Percentiles rank a stretch among this genome's conserved stretches.
Conservation (phyloP, 2,329 filamentous ascomycete genomes). For the Fusarium sp. region DNA sequence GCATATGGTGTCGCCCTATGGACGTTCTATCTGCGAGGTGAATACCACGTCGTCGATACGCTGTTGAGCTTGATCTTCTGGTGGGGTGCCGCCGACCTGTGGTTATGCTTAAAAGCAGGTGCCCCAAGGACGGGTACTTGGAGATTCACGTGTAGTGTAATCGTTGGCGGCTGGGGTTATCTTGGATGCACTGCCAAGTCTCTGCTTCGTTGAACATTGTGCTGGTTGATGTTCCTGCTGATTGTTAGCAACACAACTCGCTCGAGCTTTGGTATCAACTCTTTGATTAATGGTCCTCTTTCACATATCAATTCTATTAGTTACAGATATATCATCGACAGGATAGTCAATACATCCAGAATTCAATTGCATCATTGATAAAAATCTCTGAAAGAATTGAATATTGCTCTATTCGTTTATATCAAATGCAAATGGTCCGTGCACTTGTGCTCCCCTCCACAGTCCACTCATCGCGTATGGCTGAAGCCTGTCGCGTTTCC, state of each 20-base stretch:
- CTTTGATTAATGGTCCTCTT: neutral
- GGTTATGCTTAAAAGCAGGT: constrained; percentile 45
- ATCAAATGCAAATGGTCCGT: constrained; percentile 21
- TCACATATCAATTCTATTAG: too few relatives aligned
- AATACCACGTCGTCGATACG: constrained; percentile 40
- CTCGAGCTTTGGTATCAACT: neutral
- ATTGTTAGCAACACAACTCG: too few relatives aligned
- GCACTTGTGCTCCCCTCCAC: constrained; percentile 14
- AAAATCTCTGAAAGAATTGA: too few relatives aligned
- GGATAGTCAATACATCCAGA: neutral
- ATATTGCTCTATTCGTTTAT: too few relatives aligned
- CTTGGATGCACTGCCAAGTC: constrained; percentile 37
- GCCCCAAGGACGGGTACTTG: constrained; percentile 26
- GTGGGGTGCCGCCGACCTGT: constrained; percentile 42
- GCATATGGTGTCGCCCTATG: constrained; percentile 42
- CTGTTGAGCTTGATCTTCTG: constrained; percentile 37
- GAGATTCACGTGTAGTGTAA: constrained; percentile 24
- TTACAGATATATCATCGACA: neutral
- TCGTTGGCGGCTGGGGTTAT: constrained; percentile 38
- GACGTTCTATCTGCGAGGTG: constrained; percentile 40
- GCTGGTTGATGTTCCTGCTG: neutral
- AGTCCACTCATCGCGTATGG: constrained; percentile 27
- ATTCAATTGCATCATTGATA: neutral
- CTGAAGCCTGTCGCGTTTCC: constrained; percentile 34
- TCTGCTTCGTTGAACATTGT: neutral